Evolutionary conservation across 2,329 filamentous ascomycete species (phyloP).

Genomic region (Stemphylium beticola): DNA sequence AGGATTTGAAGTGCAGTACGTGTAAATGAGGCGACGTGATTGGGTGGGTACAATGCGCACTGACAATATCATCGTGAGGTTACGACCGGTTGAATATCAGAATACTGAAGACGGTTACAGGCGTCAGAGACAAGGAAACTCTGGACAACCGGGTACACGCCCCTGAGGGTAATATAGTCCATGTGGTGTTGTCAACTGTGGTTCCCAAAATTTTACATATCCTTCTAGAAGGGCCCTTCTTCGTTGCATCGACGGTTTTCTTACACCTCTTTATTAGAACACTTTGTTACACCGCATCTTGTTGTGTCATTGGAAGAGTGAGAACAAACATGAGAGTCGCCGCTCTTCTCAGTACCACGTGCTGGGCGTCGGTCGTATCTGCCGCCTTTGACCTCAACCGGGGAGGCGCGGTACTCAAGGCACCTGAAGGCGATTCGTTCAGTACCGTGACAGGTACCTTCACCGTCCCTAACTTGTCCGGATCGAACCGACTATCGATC

Average conservation of each 20-base stretch:
- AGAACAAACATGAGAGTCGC: slow-evolving; percentile 19
- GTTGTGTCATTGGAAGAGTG: too few species aligned
- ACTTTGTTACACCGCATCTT: not conserved
- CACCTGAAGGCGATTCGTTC: slow-evolving; percentile 31
- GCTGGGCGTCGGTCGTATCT: slow-evolving; percentile 17
- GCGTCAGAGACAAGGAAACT: not conserved
- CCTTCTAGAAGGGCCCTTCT: not conserved
- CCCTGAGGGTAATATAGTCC: slow-evolving; percentile 16
- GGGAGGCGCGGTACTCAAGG: slow-evolving; percentile 34
- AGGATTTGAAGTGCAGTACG: too few species aligned
- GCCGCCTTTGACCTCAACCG: slow-evolving; percentile 36
- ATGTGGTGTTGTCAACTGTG: slow-evolving; percentile 8
- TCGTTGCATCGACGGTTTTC: not conserved
- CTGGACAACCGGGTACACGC: not conserved
- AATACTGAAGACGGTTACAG: not conserved
- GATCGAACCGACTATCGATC: slow-evolving; percentile 28
- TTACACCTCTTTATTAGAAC: slow-evolving; percentile 1
- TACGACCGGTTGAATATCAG: slow-evolving; percentile 3
- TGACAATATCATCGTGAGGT: not conserved
- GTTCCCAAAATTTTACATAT: slow-evolving; percentile 5
- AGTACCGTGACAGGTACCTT: slow-evolving; percentile 32
- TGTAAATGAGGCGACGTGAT: not conserved
- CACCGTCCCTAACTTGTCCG: slow-evolving; percentile 28
- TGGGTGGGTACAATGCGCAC: slow-evolving; percentile 1
- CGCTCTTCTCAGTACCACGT: slow-evolving; percentile 11